Conservation (phyloP, 1,284 basidiomycete species). For the Malassezia obtusa region DNA sequence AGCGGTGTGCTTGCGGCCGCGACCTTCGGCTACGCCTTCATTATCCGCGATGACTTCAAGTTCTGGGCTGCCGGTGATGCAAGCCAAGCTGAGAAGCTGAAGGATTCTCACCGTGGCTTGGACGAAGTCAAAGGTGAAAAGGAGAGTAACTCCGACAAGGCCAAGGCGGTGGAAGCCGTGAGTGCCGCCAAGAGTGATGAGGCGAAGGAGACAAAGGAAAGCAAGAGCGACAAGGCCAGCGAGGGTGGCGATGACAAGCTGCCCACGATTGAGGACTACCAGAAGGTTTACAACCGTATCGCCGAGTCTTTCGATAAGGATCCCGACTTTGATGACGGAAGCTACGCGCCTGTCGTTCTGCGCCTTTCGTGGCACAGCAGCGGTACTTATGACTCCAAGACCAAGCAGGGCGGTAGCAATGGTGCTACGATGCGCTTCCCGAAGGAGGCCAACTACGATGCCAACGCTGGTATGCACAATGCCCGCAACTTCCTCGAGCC, state of each 20-base stretch:
- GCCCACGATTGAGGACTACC: constrained; percentile 28
- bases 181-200: neutral
- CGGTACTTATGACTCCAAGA: constrained; percentile 45
- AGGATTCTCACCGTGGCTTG: constrained; percentile 8
- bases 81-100: neutral
- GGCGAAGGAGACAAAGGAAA: neutral
- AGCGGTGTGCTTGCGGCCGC: constrained; percentile 1
- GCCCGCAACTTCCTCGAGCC: constrained; percentile 53
- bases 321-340: constrained; percentile 43
- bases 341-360: constrained; percentile 42
- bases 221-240: neutral
- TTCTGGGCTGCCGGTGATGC: constrained; percentile 12
- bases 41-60: constrained; percentile 6
- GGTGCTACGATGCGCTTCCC: constrained; percentile 50
- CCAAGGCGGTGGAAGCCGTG: neutral
- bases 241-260: neutral
- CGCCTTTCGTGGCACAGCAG: constrained; percentile 46
- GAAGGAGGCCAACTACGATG: constrained; percentile 48
- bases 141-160: neutral
- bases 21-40: constrained; percentile 18
- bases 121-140: neutral
- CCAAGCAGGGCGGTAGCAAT: constrained; percentile 53
- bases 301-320: constrained; percentile 36
- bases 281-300: constrained; percentile 45
- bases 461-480: constrained; percentile 51